A percentile compares a stretch with the other conserved stretches of the same genome.
Conservation (phyloP, 2,329 filamentous ascomycete genomes). For the Leptographium flavum region DNA sequence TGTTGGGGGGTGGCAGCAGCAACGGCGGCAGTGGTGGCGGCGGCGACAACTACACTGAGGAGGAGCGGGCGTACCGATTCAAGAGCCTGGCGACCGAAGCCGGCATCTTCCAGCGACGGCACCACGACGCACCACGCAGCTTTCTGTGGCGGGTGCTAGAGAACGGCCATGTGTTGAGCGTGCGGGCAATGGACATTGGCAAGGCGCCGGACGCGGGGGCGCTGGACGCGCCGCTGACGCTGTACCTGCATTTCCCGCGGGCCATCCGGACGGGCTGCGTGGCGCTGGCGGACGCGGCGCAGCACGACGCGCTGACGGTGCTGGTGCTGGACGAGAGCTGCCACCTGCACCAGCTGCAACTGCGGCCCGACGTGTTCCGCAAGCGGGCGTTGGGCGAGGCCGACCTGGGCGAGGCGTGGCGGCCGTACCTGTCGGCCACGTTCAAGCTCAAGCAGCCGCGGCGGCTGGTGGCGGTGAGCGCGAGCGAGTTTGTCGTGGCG, state of each 20-base stretch:
- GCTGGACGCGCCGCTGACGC: conserved; percentile 56
- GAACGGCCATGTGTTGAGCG: conserved; percentile 63
- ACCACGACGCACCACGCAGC: conserved; percentile 62
- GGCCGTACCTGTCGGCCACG: conserved; percentile 56
- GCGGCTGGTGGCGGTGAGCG: conserved; percentile 59
- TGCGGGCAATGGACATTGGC: conserved; percentile 70
- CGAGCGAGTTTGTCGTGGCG: conserved; percentile 63
- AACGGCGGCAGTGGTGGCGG: conserved; percentile 21
- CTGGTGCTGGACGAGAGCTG: conserved; percentile 70
- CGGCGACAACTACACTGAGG: conserved; percentile 42
- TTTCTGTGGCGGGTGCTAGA: conserved; percentile 88
- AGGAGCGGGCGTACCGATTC: conserved; percentile 52
- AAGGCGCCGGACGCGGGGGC: conserved; percentile 44
- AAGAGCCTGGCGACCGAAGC: conserved; percentile 64
- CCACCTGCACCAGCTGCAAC: conserved; percentile 68
- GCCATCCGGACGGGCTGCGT: conserved; percentile 65
- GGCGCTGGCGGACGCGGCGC: conserved; percentile 64
- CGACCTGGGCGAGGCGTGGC: conserved; percentile 63
- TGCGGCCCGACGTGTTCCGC: conserved; percentile 72
- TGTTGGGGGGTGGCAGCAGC: conserved; percentile 16
- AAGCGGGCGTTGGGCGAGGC: conserved; percentile 55
- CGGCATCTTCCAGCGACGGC: conserved; percentile 71
- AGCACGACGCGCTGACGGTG: conserved; percentile 62
- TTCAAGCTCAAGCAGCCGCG: conserved; percentile 70
- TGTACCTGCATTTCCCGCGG: conserved; percentile 65